phyloP scores from a whole-genome alignment of 371 early-diverging fungal genomes.

The Mortierella sp. region DNA sequence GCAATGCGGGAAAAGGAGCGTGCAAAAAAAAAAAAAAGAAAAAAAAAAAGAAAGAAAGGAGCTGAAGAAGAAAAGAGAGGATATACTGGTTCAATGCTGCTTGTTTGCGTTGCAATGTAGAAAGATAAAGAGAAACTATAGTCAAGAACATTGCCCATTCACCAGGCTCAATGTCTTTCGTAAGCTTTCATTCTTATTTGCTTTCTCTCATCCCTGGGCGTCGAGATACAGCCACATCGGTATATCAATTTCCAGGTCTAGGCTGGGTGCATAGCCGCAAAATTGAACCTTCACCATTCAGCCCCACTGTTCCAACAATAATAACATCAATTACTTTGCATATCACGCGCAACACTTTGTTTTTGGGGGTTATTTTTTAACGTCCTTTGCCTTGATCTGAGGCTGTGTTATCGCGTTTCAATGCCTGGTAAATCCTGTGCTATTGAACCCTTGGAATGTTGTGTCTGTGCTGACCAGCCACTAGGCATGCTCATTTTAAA shows the following conservation, averaged over 20 bases:
- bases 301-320: background rate
- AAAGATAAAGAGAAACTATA: no score
- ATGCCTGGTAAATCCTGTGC: background rate
- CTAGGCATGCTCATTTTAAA: background rate
- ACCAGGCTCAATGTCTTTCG: background rate
- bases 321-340: background rate
- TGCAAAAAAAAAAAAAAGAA: background rate
- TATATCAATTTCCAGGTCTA: background rate
- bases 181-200: background rate
- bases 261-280: background rate
- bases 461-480: background rate
- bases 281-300: background rate
- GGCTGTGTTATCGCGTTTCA: background rate
- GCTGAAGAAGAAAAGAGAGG: constrained; percentile 1
- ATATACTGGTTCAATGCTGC: background rate
- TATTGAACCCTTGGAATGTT: background rate
- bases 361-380: no score
- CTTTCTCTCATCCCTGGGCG: no score
- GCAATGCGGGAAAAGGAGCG: background rate
- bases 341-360: no score
- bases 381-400: background rate
- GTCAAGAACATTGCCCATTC: no score
- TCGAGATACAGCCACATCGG: background rate
- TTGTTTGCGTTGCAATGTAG: no score
- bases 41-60: constrained; percentile 4